These are phyloP conservation scores for Coemansia sp. DNA, from an alignment of 192 early-diverging fungal species.

Conservation along the genomic window DNA sequence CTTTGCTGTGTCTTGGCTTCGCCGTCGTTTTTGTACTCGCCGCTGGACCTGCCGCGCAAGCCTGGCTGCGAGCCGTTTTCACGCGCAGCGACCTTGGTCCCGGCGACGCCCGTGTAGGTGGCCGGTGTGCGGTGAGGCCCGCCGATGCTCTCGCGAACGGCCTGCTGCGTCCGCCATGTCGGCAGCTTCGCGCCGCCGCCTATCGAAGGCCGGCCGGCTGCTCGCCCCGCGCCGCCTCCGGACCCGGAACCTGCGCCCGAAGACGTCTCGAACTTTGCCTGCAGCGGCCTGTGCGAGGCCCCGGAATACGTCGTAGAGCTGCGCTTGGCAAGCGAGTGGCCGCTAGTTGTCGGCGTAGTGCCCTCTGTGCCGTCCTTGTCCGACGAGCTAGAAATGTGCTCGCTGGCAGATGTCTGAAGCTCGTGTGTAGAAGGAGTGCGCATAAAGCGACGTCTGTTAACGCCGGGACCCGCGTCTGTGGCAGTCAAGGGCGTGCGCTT, in stretches of 20 bases:
- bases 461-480: slow-evolving; percentile 23
- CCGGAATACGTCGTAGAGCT: slow-evolving; percentile 14
- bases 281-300: slow-evolving; percentile 33
- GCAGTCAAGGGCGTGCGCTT: slow-evolving; percentile 38
- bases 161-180: slow-evolving; percentile 50
- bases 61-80: slow-evolving; percentile 23
- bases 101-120: slow-evolving; percentile 26
- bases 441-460: slow-evolving; percentile 24
- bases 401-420: slow-evolving; percentile 15
- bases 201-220: slow-evolving; percentile 16
- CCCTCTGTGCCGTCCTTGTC: slow-evolving; percentile 25
- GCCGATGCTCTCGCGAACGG: slow-evolving; percentile 29
- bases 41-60: slow-evolving; percentile 28
- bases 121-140: slow-evolving; percentile 37
- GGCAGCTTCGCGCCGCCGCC: slow-evolving; percentile 32
- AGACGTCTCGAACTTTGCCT: slow-evolving; percentile 45
- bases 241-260: slow-evolving; percentile 1
- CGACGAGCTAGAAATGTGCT: slow-evolving; percentile 16
- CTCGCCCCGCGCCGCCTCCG: slow-evolving; percentile 18
- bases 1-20: slow-evolving; percentile 16
- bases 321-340: slow-evolving; percentile 11
- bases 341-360: slow-evolving; percentile 10
- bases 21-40: slow-evolving; percentile 21
- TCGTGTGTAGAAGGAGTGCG: slow-evolving; percentile 29
- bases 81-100: slow-evolving; percentile 27